Percentiles rank a stretch among this genome's conserved stretches.
These are phyloP conservation scores for Geranomyces variabilis DNA, from an alignment of 192 early-diverging fungal genomes.

Conservation along the genomic window DNA sequence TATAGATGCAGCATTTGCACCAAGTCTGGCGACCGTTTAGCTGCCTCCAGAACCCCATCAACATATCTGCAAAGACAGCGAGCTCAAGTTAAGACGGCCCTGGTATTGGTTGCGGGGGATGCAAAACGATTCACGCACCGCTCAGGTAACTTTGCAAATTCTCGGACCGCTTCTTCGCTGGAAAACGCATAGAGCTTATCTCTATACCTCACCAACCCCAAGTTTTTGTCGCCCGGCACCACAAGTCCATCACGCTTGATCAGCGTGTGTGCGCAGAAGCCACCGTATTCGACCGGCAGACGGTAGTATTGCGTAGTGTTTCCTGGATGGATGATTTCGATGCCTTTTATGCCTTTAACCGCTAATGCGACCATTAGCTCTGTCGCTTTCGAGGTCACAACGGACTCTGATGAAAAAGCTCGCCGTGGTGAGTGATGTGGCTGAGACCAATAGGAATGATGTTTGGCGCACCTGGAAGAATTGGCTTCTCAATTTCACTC, in stretches of 20 bases:
- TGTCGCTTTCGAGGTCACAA: constrained; percentile 49
- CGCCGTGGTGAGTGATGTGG: neutral
- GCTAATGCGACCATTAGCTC: constrained; percentile 52
- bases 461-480: constrained; percentile 43
- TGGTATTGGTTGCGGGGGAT: neutral
- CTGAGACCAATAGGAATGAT: neutral
- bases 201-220: constrained; percentile 54
- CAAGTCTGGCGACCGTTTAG: constrained; percentile 46
- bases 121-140: constrained; percentile 24
- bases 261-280: constrained; percentile 58
- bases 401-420: constrained; percentile 33
- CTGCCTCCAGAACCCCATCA: constrained; percentile 50
- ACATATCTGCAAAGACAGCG: constrained; percentile 43
- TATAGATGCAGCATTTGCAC: constrained; percentile 63
- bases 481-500: constrained; percentile 58
- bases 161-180: constrained; percentile 35
- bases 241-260: constrained; percentile 53
- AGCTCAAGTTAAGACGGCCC: neutral
- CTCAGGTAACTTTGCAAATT: constrained; percentile 55
- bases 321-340: constrained; percentile 61
- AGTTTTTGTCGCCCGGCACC: constrained; percentile 57
- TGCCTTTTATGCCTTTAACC: constrained; percentile 46
- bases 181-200: constrained; percentile 58
- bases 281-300: constrained; percentile 61
- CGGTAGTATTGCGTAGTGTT: constrained; percentile 62